These are phyloP conservation scores for Beauveria caledonica DNA, from an alignment of 2,329 filamentous ascomycete genomes.

Conservation along the genomic window DNA sequence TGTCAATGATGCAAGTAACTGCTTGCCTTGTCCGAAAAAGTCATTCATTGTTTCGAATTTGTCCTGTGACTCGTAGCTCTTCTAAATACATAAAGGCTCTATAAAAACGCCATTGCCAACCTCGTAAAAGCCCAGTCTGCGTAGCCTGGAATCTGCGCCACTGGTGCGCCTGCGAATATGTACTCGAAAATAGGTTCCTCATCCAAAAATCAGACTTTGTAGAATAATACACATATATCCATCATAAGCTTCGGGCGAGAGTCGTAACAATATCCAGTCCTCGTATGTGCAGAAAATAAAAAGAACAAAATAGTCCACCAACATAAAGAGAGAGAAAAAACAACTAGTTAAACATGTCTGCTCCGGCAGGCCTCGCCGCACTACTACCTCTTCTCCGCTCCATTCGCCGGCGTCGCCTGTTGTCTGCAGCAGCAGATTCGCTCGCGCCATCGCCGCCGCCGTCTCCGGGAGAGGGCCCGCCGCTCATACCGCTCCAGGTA, in stretches of 20 bases:
- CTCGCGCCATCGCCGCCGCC: constrained; percentile 28
- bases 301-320: not conserved
- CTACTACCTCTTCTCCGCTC: constrained; percentile 41
- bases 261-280: not conserved
- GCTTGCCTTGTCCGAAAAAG: not conserved
- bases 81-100: not conserved
- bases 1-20: not conserved
- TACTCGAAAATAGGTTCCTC: constrained; percentile 1
- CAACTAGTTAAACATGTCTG: constrained; percentile 31
- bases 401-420: constrained; percentile 45
- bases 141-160: not conserved
- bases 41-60: not conserved
- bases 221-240: constrained; percentile 17
- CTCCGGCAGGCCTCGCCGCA: constrained; percentile 21
- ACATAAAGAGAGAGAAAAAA: not conserved
- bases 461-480: constrained; percentile 33
- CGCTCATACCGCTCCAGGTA: constrained; percentile 44
- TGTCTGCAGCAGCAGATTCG: constrained; percentile 35
- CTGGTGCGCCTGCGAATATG: not conserved
- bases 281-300: not conserved
- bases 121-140: not conserved
- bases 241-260: constrained; percentile 9
- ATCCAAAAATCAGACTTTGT: not conserved
- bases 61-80: not conserved
- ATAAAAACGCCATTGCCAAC: constrained; percentile 4